These are phyloP conservation scores for Anisodus acutangulus DNA, from an alignment of 257 asterid species.

Conservation along the genomic window DNA sequence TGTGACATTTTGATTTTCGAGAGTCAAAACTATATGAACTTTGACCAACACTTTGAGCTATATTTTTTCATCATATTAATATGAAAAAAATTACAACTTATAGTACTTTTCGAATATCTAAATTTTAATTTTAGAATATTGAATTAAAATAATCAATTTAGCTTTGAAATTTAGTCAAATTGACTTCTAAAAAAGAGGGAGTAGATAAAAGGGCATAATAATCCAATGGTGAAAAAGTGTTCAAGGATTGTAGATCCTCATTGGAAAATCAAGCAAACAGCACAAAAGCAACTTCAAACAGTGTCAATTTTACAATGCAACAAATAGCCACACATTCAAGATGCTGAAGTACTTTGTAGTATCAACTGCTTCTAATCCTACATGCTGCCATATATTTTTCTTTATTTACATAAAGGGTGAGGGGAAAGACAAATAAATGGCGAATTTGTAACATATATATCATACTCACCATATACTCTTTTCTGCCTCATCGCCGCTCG, in stretches of 20 bases:
- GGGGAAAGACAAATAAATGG: slow-evolving; percentile 33
- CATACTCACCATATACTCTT: slow-evolving; percentile 28
- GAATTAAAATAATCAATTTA: too few species aligned
- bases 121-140: too few species aligned
- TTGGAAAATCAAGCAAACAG: slow-evolving; percentile 14
- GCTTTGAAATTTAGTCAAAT: too few species aligned
- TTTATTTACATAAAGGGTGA: slow-evolving; percentile 33
- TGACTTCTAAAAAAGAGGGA: not conserved
- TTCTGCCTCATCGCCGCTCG: slow-evolving; percentile 35
- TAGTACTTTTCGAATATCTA: too few species aligned
- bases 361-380: slow-evolving; percentile 17
- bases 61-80: too few species aligned
- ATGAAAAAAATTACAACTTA: too few species aligned
- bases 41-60: too few species aligned
- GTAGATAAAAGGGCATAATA: not conserved
- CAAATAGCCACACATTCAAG: slow-evolving; percentile 16
- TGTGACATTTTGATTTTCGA: too few species aligned
- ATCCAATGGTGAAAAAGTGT: not conserved
- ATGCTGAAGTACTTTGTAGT: slow-evolving; percentile 13
- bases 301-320: slow-evolving; percentile 5
- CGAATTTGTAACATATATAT: slow-evolving; percentile 32
- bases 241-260: not conserved
- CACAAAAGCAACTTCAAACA: not conserved
- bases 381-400: slow-evolving; percentile 11
- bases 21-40: too few species aligned